A percentile compares a stretch with the other conserved stretches of the same genome.
Evolutionary conservation across 495 filamentous ascomycete species (phyloP).

Genomic region (Neurospora cerealis): DNA sequence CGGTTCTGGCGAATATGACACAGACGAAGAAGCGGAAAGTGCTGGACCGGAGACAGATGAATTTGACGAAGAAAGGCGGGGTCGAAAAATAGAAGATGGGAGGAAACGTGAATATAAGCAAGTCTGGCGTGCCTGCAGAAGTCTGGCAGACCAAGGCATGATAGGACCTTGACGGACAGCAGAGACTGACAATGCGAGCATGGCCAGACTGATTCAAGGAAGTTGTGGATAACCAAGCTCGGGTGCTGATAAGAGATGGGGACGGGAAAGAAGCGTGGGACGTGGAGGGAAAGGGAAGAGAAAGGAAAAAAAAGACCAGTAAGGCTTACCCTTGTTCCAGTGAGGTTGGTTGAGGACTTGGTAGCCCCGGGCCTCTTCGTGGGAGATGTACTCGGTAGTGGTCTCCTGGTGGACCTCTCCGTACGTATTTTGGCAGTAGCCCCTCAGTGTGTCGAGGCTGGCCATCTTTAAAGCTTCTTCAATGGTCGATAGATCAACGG

Average conservation of each 20-base stretch:
- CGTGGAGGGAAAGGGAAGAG: constrained; percentile 5
- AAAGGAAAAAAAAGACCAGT: not conserved
- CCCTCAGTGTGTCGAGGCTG: constrained; percentile 40
- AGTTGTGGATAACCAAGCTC: not conserved
- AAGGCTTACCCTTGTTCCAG: constrained; percentile 46
- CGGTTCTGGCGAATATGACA: constrained; percentile 8
- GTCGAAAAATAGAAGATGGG: not conserved
- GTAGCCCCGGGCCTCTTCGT: constrained; percentile 41
- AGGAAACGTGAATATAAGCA: not conserved
- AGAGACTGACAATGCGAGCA: not conserved
- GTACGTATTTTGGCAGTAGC: constrained; percentile 42
- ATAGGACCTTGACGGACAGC: constrained; percentile 1
- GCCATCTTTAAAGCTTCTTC: constrained; percentile 45
- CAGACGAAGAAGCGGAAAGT: not conserved
- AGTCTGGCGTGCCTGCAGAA: not conserved
- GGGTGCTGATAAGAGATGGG: not conserved
- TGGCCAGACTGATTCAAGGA: not conserved
- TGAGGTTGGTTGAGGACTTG: constrained; percentile 46
- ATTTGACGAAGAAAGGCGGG: not conserved
- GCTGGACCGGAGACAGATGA: not conserved
- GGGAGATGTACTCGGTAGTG: constrained; percentile 37
- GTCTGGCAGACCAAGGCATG: not conserved
- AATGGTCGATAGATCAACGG: constrained; percentile 41
- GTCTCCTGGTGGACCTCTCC: constrained; percentile 40
- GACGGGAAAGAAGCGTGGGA: constrained; percentile 3